Evolutionary conservation across 306 rosid species (phyloP).

Genomic region (Aeschynomene evenia): DNA sequence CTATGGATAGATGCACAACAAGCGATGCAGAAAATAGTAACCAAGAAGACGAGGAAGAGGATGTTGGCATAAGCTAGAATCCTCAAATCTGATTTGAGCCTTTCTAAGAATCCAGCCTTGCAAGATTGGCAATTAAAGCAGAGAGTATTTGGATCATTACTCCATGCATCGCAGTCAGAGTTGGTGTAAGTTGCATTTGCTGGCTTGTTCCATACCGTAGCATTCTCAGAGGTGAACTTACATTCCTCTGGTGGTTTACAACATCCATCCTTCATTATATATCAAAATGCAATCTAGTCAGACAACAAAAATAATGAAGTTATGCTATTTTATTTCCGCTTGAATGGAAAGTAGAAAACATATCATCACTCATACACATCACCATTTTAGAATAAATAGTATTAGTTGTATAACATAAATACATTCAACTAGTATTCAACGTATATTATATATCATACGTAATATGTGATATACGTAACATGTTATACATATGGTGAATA

Average conservation of each 20-base stretch:
- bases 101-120: conserved; percentile 79
- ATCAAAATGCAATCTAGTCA: not conserved
- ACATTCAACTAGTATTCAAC: too few relatives aligned
- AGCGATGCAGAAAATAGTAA: conserved; percentile 69
- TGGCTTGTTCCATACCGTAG: conserved; percentile 45
- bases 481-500: too few relatives aligned
- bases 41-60: conserved; percentile 54
- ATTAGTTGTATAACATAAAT: too few relatives aligned
- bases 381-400: not conserved
- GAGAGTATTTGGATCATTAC: conserved; percentile 32
- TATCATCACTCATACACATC: not conserved
- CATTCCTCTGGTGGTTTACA: conserved; percentile 75
- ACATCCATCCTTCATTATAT: conserved; percentile 70
- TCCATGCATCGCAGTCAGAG: conserved; percentile 63
- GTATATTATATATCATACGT: too few relatives aligned
- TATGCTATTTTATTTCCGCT: not conserved
- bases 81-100: conserved; percentile 67
- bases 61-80: conserved; percentile 61
- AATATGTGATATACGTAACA: too few relatives aligned
- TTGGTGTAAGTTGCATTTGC: not conserved
- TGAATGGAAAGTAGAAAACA: not conserved
- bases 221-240: conserved; percentile 33
- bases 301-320: not conserved
- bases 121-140: conserved; percentile 83
- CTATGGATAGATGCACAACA: conserved; percentile 87